These are phyloP conservation scores for Hypoxylon subgilvum DNA, from an alignment of 495 filamentous ascomycete genomes.

Conservation along the genomic window DNA sequence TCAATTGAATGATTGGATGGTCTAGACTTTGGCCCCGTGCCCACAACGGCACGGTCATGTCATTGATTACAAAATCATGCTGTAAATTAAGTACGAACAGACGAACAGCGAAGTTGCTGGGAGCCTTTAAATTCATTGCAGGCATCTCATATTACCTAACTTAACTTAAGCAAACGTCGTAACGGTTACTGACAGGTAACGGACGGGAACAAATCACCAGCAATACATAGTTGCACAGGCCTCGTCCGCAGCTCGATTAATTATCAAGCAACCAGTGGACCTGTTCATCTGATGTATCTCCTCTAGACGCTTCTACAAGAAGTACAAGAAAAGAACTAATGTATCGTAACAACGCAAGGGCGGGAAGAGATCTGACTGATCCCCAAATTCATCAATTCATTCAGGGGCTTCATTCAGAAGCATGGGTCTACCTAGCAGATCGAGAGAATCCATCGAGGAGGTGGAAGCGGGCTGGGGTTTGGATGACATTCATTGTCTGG, in stretches of 20 bases:
- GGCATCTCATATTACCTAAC: no score
- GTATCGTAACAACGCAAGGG: constrained; percentile 1
- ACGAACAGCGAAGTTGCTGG: no score
- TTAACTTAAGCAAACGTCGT: no score
- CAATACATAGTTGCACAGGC: neutral
- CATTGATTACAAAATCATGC: neutral
- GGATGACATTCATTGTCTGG: neutral
- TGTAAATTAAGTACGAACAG: neutral
- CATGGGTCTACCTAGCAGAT: neutral
- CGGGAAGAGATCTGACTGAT: constrained; percentile 18
- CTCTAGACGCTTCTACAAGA: constrained; percentile 18
- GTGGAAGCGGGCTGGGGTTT: no score
- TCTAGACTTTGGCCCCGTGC: neutral
- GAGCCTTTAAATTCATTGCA: no score
- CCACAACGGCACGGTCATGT: constrained; percentile 12
- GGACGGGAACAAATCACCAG: neutral
- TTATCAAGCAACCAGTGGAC: neutral
- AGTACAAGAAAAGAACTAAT: no score
- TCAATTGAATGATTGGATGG: no score
- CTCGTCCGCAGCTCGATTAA: neutral
- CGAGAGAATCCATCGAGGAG: no score
- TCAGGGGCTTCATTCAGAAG: neutral
- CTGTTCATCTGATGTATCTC: constrained; percentile 26
- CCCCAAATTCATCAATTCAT: constrained; percentile 21
- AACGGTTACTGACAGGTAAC: neutral